A percentile compares a stretch with the other conserved stretches of the same genome.
These are phyloP conservation scores for Aspergillus avenaceus DNA, from an alignment of 495 filamentous ascomycete species.

Conservation along the genomic window DNA sequence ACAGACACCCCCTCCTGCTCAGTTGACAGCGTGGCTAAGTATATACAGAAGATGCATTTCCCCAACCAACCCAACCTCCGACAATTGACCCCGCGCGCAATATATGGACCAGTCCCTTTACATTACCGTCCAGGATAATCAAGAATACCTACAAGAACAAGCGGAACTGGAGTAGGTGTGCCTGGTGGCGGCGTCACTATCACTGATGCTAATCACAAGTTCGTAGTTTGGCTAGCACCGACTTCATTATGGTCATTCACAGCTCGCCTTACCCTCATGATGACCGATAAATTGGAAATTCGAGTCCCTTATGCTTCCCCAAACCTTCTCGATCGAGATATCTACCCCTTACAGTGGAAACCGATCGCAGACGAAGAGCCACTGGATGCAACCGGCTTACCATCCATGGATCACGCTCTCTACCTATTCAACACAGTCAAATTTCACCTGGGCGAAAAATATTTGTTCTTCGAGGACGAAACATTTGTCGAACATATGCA, in stretches of 20 bases:
- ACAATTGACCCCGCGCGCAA: slow-evolving; percentile 10
- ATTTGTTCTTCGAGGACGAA: slow-evolving; percentile 35
- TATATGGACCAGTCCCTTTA: slow-evolving; percentile 23
- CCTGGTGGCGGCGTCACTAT: neutral
- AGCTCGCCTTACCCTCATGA: slow-evolving; percentile 24
- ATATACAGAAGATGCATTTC: neutral
- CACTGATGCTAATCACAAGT: slow-evolving; percentile 1
- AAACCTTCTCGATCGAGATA: slow-evolving; percentile 22
- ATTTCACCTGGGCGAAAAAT: slow-evolving; percentile 30
- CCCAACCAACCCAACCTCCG: neutral
- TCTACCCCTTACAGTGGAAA: slow-evolving; percentile 30
- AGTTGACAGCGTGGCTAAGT: neutral
- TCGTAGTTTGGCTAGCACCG: slow-evolving; percentile 28
- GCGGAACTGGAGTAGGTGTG: slow-evolving; percentile 23
- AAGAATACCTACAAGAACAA: slow-evolving; percentile 15
- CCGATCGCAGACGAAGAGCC: slow-evolving; percentile 11
- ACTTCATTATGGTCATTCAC: slow-evolving; percentile 30
- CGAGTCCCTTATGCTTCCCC: slow-evolving; percentile 6
- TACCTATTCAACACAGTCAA: slow-evolving; percentile 34
- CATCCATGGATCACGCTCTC: slow-evolving; percentile 30
- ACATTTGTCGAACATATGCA: slow-evolving; percentile 22
- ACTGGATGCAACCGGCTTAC: slow-evolving; percentile 25
- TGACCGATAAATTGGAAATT: slow-evolving; percentile 22
- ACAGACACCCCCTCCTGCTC: neutral
- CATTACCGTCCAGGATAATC: slow-evolving; percentile 12